phyloP scores from a whole-genome alignment of 805 yeast species.

The Lipomyces anomalus region DNA sequence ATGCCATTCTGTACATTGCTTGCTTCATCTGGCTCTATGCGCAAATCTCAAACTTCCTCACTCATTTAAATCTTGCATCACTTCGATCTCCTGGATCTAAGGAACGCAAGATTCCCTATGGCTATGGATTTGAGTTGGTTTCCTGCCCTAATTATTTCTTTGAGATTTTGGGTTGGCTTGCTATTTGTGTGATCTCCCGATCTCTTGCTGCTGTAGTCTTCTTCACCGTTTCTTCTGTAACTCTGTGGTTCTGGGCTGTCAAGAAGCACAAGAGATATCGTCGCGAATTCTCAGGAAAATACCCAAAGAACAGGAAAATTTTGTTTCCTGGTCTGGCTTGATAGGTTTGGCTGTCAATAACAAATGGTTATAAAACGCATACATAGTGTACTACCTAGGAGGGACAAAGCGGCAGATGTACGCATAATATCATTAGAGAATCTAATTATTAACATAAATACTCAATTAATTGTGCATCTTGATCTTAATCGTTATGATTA shows the following conservation, averaged over 20 bases:
- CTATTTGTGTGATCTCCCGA: conserved; percentile 63
- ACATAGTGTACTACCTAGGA: too few relatives aligned
- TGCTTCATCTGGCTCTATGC: conserved; percentile 35
- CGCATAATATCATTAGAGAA: too few relatives aligned
- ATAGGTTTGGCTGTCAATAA: too few relatives aligned
- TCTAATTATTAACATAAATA: too few relatives aligned
- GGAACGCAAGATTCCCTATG: conserved; percentile 67
- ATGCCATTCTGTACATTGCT: conserved; percentile 2
- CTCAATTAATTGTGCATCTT: neutral
- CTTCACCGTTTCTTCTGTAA: conserved; percentile 63
- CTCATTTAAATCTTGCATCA: conserved; percentile 58
- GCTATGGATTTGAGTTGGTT: conserved; percentile 73
- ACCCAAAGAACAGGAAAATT: conserved; percentile 74
- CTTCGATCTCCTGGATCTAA: conserved; percentile 33
- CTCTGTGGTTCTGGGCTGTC: conserved; percentile 90
- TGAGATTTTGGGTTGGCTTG: conserved; percentile 72
- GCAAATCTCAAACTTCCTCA: conserved; percentile 65
- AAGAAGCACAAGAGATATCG: conserved; percentile 70
- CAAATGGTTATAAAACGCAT: too few relatives aligned
- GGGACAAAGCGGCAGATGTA: too few relatives aligned
- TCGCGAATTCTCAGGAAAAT: conserved; percentile 60
- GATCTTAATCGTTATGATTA: too few relatives aligned
- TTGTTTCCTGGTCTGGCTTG: conserved; percentile 69
- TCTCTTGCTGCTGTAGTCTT: conserved; percentile 57
- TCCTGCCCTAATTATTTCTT: conserved; percentile 92